Percentiles rank a stretch among this genome's conserved stretches.
phyloP scores from a whole-genome alignment of 768 basidiomycete species.

The Mrakia blollopis region DNA sequence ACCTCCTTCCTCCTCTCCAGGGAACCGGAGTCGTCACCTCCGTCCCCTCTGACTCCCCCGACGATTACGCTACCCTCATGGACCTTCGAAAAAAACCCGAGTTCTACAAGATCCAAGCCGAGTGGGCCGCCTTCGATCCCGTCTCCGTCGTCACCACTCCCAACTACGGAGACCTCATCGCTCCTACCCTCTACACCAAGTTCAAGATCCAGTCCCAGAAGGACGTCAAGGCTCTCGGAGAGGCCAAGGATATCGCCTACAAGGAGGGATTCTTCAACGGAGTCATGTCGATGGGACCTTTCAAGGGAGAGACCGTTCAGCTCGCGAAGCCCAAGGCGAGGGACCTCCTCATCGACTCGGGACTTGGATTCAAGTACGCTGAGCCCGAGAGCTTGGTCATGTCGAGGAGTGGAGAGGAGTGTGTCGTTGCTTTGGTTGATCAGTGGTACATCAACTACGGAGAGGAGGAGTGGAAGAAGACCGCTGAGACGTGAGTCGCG shows the following conservation, averaged over 20 bases:
- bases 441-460: slow-evolving; percentile 99
- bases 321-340: slow-evolving; percentile 88
- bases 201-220: slow-evolving; percentile 94
- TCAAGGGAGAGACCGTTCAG: slow-evolving; percentile 78
- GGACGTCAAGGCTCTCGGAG: slow-evolving; percentile 84
- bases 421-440: slow-evolving; percentile 95
- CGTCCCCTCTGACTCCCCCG: slow-evolving; percentile 96
- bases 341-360: slow-evolving; percentile 69
- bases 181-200: slow-evolving; percentile 73
- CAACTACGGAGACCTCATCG: slow-evolving; percentile 86
- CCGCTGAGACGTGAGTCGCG: slow-evolving; percentile 67
- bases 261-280: slow-evolving; percentile 98
- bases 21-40: slow-evolving; percentile 98
- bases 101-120: slow-evolving; percentile 87
- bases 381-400: slow-evolving; percentile 90
- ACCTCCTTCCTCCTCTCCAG: slow-evolving; percentile 44
- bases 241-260: slow-evolving; percentile 96
- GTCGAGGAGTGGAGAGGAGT: slow-evolving; percentile 89
- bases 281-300: slow-evolving; percentile 84
- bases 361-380: slow-evolving; percentile 81
- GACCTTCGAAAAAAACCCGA: slow-evolving; percentile 95
- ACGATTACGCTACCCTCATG: slow-evolving; percentile 82
- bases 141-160: slow-evolving; percentile 83
- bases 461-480: slow-evolving; percentile 77
- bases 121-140: slow-evolving; percentile 79